Evolutionary conservation across 257 asterid species (phyloP).

Genomic region (Solanum tacnaense): DNA sequence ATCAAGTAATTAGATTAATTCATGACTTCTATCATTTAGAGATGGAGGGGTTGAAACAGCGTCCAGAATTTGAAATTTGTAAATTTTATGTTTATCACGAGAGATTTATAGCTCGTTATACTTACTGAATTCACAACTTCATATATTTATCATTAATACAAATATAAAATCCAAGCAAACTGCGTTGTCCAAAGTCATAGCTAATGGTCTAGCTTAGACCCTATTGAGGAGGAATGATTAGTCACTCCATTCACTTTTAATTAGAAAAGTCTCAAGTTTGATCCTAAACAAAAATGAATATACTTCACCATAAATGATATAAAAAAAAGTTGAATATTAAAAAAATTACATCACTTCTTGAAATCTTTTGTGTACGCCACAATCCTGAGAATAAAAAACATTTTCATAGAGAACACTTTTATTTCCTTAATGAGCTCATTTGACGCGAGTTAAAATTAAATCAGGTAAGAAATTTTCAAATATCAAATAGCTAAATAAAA

Average conservation of each 20-base stretch:
- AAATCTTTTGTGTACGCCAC: not conserved
- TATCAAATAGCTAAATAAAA: not conserved
- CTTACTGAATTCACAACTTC: not conserved
- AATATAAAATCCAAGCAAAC: not conserved
- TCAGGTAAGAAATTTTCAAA: not conserved
- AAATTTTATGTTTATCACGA: not conserved
- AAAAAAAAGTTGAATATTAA: not conserved
- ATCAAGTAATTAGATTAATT: not conserved
- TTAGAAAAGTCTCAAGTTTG: not conserved
- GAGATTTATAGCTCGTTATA: not conserved
- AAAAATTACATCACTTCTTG: not conserved
- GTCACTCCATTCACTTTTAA: not conserved
- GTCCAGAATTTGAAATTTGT: fast-evolving
- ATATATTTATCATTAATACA: not conserved
- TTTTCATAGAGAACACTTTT: not conserved
- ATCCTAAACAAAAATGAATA: not conserved
- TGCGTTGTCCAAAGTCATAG: not conserved
- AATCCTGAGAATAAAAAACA: not conserved
- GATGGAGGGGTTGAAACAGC: fast-evolving
- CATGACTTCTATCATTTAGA: not conserved
- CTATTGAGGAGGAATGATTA: not conserved
- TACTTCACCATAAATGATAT: not conserved
- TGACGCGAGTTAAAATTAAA: not conserved
- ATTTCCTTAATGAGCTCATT: not conserved
- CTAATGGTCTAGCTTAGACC: not conserved